Base-by-base conservation (phyloP, 805 yeast genomes). In the Kluyveromyces nonfermentans region DNA sequence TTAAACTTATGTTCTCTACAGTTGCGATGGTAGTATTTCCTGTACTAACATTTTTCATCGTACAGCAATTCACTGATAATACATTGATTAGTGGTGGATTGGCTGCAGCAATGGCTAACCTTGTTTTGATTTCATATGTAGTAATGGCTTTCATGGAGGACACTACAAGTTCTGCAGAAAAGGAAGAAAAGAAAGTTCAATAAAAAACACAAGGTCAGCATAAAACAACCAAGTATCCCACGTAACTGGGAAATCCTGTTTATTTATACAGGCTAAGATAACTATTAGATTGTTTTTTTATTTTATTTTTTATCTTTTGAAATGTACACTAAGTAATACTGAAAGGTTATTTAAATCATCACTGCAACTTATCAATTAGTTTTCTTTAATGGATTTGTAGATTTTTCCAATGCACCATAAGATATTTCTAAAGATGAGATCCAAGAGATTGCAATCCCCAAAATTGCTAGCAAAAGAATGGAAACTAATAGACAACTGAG, bases 371-470 rank as follows among this genome's bases (percentile, higher is more conserved):
- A 44, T 46, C 47, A 53, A 42, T 57, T 56, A 35, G 48, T 58
- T 46, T 59, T 63, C 53, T 63, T 63, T 42, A 56, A 47, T 50
- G 64, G 64, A 39, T 59, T 59, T 5, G 61, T 50, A 28, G 63
- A 50, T 46, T 80, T 85, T 47, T 86, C 95, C 56, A 88, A 81
- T 12, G 95, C 80, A 51, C 78, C 78, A 69, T 88, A 87, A 56
- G 90, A 76, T 53, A 88, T 83, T 57, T 83, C 80, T 51, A 88
- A 64, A 17, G 81, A 70, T 19, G 77, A 59, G 39, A 86, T 67
- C 93, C 95, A 86, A 41, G 75, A 57, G 48, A 87, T 70, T 14
- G 94, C 90, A 41, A 73, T 67, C 40, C 70, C 57, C 44, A 86
- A 67, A 34, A 86, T 70, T 31, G 64, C 64, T 17, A 85, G 45